Conservation (phyloP, 768 basidiomycete species). For the Russula foetens region DNA sequence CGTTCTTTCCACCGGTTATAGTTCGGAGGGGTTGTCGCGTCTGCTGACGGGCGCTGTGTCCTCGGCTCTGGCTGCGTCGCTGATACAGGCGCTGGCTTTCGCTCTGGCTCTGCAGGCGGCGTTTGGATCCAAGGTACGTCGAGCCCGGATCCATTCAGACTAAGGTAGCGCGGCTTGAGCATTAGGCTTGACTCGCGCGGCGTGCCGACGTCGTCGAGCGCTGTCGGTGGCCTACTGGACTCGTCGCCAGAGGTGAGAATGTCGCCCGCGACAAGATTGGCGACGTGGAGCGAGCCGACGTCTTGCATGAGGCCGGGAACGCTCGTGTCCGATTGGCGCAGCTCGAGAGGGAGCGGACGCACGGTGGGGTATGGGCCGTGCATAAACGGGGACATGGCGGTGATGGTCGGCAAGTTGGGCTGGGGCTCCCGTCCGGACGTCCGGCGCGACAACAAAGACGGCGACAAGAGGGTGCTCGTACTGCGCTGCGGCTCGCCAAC, state of each 20-base stretch:
- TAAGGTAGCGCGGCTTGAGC: constrained; percentile 28
- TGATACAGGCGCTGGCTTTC: background rate
- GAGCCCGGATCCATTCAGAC: constrained; percentile 27
- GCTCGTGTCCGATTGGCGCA: constrained; percentile 22
- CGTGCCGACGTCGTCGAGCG: constrained; percentile 20
- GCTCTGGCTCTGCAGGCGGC: background rate
- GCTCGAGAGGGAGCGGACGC: constrained; percentile 20
- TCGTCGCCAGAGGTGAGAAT: constrained; percentile 27
- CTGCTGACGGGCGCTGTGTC: background rate
- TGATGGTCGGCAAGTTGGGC: background rate
- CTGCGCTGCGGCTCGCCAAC: background rate
- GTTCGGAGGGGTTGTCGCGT: background rate
- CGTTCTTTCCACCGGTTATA: constrained; percentile 13
- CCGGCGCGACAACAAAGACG: background rate
- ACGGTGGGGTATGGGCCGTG: constrained; percentile 17
- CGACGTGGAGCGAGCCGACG: constrained; percentile 39
- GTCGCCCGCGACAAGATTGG: constrained; percentile 43
- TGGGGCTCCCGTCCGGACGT: too few relatives aligned
- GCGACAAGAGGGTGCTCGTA: background rate
- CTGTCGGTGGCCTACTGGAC: constrained; percentile 24
- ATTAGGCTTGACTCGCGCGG: constrained; percentile 13
- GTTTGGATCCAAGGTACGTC: constrained; percentile 27
- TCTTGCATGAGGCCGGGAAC: constrained; percentile 28
- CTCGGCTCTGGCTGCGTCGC: background rate
- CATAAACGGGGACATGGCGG: background rate